Conservation (phyloP, 2,329 filamentous ascomycete genomes). For the Ciborinia camelliae region DNA sequence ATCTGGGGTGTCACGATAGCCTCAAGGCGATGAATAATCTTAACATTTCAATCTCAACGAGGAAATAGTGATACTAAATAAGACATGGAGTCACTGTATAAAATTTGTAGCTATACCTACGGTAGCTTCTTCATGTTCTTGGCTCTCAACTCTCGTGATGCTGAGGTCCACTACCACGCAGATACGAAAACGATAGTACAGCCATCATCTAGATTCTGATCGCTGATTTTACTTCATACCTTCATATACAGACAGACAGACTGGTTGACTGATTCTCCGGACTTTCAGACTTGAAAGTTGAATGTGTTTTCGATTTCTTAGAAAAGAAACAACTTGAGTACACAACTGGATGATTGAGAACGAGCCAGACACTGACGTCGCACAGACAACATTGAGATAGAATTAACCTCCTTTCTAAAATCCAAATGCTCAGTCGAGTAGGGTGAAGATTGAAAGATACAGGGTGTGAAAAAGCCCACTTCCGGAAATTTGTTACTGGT, state of each 20-base stretch:
- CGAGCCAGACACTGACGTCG: background rate
- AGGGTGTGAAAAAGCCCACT: background rate
- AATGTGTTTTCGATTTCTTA: background rate
- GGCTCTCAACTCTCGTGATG: background rate
- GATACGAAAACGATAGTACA: too few species aligned
- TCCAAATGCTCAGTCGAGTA: background rate
- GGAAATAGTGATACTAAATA: background rate
- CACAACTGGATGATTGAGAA: background rate
- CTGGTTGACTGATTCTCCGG: background rate
- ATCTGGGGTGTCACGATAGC: background rate
- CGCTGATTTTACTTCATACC: constrained; percentile 3
- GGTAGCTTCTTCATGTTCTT: background rate
- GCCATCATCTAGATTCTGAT: background rate
- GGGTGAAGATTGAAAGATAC: background rate
- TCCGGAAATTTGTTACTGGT: background rate
- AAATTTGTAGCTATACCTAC: too few species aligned
- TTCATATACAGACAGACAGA: too few species aligned
- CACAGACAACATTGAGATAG: background rate
- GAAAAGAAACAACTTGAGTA: background rate
- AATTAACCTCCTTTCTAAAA: too few species aligned
- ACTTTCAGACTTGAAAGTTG: too few species aligned
- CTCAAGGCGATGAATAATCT: background rate
- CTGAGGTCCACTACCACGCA: background rate
- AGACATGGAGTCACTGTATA: background rate
- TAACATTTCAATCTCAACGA: background rate